Evolutionary conservation across 306 rosid species (phyloP).

Genomic region (Ziziphus jujuba): DNA sequence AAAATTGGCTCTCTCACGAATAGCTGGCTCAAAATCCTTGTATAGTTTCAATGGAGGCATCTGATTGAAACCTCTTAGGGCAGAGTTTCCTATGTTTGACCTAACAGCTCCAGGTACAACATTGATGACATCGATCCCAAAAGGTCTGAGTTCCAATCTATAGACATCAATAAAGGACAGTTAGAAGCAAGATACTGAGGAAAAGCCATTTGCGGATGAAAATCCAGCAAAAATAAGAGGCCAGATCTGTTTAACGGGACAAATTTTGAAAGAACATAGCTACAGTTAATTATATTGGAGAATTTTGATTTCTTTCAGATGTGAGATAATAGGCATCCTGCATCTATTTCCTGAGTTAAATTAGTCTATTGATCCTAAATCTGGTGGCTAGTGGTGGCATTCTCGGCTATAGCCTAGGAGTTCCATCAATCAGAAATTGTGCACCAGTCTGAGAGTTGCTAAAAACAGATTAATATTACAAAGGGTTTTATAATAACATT

Average conservation of each 20-base stretch:
- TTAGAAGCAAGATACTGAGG: neutral
- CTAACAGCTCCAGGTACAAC: conserved; percentile 80
- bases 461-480: no score
- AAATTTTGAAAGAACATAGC: no score
- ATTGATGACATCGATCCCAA: conserved; percentile 77
- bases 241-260: neutral
- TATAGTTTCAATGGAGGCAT: conserved; percentile 72
- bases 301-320: no score
- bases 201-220: neutral
- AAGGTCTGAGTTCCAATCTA: conserved; percentile 71
- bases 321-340: no score
- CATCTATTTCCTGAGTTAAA: no score
- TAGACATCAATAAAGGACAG: neutral
- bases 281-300: no score
- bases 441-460: no score
- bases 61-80: conserved; percentile 45
- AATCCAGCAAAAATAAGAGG: neutral
- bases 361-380: no score
- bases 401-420: no score
- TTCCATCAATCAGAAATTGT: no score
- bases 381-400: no score
- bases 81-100: conserved; percentile 72
- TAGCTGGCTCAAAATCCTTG: conserved; percentile 67
- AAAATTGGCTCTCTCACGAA: conserved; percentile 48
- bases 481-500: neutral